Base-by-base conservation (phyloP, 140 eudicot species). In the Anethum foeniculum region DNA sequence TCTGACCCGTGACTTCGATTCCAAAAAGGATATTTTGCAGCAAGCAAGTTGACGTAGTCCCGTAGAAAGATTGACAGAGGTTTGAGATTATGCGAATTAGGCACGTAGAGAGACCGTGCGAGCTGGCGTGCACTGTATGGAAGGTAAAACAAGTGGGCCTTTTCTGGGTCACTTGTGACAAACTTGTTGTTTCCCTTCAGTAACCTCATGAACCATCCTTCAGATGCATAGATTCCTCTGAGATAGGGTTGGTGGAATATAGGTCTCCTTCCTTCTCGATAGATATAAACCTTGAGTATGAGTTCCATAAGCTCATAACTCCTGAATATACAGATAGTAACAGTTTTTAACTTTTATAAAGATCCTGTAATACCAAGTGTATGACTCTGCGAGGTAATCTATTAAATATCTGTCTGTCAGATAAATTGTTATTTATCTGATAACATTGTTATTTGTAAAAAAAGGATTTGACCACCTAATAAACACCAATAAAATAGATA, bases 181-280 rank as follows among this genome's bases (percentile, higher is more conserved):
- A 89, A 90, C 65, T 89, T 90, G 77, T 78, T 89, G 87, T 86
- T 92, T 71, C 78, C 86, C 84, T 90, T 87, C 89, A 94, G 84
- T 80, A 89, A 81, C 85, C 85, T 94, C 98, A 94, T 90, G 79
- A 94, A 94, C 98, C 98, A 94, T 71, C 98, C 98, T 85, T 94
- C 98, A 28, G 98, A 94, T n/a, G 98, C 84, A 76, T 94, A 94
- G 48, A 94, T 94, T 84, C 98, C 98, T 75, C 79, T 79, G 46
- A 90, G 92, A 80, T 85, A 79, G 14, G 98, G 97, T 36, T 77
- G 80, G 80, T 92, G 98, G 72, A 92, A 94, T 76, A 90, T 86
- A 75, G 98, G 98, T 62, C 81, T 72, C 21, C 88, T 79, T 69
- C 98, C 98, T 62, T 94, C 98, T 85, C 79, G 87, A 75, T 92